Evolutionary conservation across 768 basidiomycete species (phyloP), one percentile per base, ranked within the genome.

Genomic region (Calvatia gigantea): DNA sequence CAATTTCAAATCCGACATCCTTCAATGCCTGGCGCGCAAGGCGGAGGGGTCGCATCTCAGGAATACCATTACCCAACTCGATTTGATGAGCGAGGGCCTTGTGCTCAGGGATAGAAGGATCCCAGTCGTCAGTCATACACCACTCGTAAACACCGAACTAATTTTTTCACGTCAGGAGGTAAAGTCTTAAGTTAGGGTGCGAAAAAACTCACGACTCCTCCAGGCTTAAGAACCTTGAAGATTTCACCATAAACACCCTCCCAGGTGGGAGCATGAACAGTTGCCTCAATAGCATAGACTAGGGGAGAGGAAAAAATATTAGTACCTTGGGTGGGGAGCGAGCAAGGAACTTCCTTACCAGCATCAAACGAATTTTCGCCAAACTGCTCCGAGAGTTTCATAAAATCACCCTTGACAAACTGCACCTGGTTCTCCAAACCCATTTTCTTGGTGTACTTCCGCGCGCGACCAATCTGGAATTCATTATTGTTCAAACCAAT

Each of bases 81-180:
- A 98, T 88, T 58, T 82, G 82, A 74, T 98, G 94, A 11, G 92
- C 91, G 56, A 98, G 85, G 42, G 81, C 81, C 74, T 94, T 95
- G 81, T 98, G 96, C 51, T 80, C 72, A 15, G 94, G 89, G 67
- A 79, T 89, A 43, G 88, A 81, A 35, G 90, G 82, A 71, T 98
- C 89, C 91, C 95, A 95, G 2, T 72, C 68, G 70, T 98, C 94
- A 17, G 97, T 98, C 97, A 99, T 98, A 72, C 86, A 87, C 96
- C 96, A 99, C 69, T 98, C 97, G 72, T 98, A 99, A 33, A 98
- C 90, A 66, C 95, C 96, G 70, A 97, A 97, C 90, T 95, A 56
- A n/a, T 17, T 8, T 21, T 32, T 39, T 21, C 23, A 23, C n/a
- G 23, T 37, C 33, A 35, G 12, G 23, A n/a, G n/a, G 17, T 21